Evolutionary conservation across 83 land plant species (phyloP), one percentile per base, ranked within the genome.

Genomic region (Isoetes engelmannii): DNA sequence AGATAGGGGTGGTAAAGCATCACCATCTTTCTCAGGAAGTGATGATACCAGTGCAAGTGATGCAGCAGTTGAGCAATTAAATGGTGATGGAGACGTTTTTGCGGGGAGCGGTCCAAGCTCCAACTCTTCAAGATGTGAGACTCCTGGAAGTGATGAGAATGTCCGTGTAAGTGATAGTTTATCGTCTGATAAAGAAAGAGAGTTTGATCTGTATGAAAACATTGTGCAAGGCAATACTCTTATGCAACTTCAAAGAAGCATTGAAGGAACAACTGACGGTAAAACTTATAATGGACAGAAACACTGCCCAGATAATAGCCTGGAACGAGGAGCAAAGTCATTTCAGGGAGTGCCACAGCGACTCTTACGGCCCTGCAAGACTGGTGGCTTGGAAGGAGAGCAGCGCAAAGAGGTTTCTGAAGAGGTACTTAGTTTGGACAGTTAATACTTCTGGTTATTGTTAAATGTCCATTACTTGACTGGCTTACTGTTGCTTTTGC

Each of bases 391-490:
- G 12, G 62, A 59, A 8, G 62, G 18, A 7, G 62, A 59, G 18
- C 62, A 59, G 19, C 62, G 62, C 12, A 59, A 59, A 59, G 62
- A 59, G 28, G 62, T 59, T 12, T 59, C 62, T 59, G 28, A 59
- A 4, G 62, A 18, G 62, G 62, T 59, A 28, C 37, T 28, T 28
- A 28, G 37, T 28, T 28, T 28, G 37, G 37, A 28, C 37, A 28
- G 37, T 28, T 28, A 28, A 28, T 2, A 28, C 37, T 28, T 28
- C 1, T 28, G 37, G 37, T 28, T 28, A 28, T 28, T 28, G 37
- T 28, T 28, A 28, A 28, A 28, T 28, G 37, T 28, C 37, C 37
- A 2, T 28, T 28, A 2, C 37, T 28, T 28, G 37, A 28, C 37
- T 28, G 37, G 3, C 55, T 51, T 51, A 51, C 55, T 51, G 55